A percentile compares a stretch with the other conserved stretches of the same genome.
phyloP scores from a whole-genome alignment of 2,329 filamentous ascomycete species.

The Tympanopsis confertula region DNA sequence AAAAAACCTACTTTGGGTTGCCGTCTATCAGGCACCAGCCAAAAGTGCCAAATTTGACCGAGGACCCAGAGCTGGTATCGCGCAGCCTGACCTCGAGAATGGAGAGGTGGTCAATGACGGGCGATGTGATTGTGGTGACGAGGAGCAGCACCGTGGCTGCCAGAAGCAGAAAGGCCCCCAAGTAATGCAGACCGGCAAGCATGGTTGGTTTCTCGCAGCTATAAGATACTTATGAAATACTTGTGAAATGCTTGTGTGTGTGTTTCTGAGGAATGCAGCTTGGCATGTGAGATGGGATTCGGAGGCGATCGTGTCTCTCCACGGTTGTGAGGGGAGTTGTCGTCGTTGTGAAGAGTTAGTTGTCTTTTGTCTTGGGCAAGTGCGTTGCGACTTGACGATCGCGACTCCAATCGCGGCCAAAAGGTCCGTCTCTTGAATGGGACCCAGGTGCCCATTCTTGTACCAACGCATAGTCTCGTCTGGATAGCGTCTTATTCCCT shows the following conservation, averaged over 20 bases:
- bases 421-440: too few relatives aligned
- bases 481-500: too few relatives aligned
- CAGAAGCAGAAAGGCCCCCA: slow-evolving; percentile 46
- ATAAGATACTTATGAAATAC: too few relatives aligned
- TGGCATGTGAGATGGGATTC: neutral
- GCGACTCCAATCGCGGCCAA: too few relatives aligned
- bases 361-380: neutral
- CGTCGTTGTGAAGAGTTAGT: neutral
- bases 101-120: slow-evolving; percentile 41
- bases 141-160: slow-evolving; percentile 41
- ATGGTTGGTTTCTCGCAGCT: slow-evolving; percentile 4
- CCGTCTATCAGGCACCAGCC: slow-evolving; percentile 40
- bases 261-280: too few relatives aligned
- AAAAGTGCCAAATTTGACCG: slow-evolving; percentile 43
- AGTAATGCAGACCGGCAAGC: slow-evolving; percentile 34
- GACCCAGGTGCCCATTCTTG: too few relatives aligned
- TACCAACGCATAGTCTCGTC: too few relatives aligned
- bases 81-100: slow-evolving; percentile 39
- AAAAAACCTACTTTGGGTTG: too few relatives aligned
- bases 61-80: slow-evolving; percentile 16
- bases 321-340: neutral
- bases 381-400: neutral
- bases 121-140: slow-evolving; percentile 44
- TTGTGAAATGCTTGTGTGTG: too few relatives aligned
- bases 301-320: neutral